Percentiles rank a stretch among this genome's conserved stretches.
Conservation (phyloP, 345 rosid genomes). For the Garcia nutans region DNA sequence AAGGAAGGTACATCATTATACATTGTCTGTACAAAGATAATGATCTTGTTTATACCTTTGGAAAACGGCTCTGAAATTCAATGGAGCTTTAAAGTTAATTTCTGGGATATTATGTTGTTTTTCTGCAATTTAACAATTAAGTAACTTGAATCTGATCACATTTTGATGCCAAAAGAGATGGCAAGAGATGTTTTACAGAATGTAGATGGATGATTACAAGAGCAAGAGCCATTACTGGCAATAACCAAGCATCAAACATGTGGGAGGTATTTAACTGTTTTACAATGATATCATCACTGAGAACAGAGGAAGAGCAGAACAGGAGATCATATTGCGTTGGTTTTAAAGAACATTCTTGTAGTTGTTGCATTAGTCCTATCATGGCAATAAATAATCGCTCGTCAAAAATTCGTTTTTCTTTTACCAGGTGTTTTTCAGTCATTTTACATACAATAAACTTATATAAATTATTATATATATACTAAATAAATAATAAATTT, state of each 20-base stretch:
- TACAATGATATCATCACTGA: neutral
- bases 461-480: too few relatives aligned
- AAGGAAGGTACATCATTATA: neutral
- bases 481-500: too few relatives aligned
- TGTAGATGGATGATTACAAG: neutral
- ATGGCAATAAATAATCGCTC: neutral
- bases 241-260: neutral
- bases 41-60: neutral
- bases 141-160: neutral
- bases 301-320: neutral
- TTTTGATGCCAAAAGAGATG: neutral
- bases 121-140: neutral
- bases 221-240: neutral
- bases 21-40: neutral
- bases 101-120: neutral
- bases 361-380: too few relatives aligned
- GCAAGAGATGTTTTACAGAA: neutral
- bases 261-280: neutral
- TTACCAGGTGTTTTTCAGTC: too few relatives aligned
- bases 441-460: too few relatives aligned
- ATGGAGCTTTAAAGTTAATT: neutral
- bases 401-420: too few relatives aligned
- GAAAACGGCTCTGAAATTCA: neutral
- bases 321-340: neutral
- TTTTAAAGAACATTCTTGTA: too few relatives aligned